Conservation (phyloP, 106 monocot genomes). For the Dioscorea zingiberensis region DNA sequence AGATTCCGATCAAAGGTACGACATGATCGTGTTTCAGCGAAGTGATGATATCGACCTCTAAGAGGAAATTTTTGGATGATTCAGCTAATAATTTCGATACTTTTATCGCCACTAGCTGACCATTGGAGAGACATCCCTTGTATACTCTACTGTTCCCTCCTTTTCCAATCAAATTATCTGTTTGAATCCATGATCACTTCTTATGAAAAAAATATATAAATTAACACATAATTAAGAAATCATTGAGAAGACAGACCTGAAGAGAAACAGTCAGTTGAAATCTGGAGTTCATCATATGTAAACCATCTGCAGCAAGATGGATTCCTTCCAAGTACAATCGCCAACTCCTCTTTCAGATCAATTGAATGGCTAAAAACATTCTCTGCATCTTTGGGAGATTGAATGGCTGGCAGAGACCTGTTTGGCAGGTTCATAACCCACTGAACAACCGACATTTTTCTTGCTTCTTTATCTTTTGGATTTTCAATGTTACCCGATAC, state of each 20-base stretch:
- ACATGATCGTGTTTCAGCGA: constrained; percentile 50
- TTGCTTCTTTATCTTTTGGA: constrained; percentile 12
- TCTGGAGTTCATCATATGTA: constrained; percentile 46
- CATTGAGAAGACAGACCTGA: constrained; percentile 29
- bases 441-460: constrained; percentile 86
- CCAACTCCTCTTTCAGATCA: constrained; percentile 35
- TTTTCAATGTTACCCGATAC: constrained; percentile 11
- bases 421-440: constrained; percentile 89
- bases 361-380: not conserved
- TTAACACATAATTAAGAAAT: not conserved
- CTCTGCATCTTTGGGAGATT: not conserved
- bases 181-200: not conserved
- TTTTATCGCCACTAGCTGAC: constrained; percentile 64
- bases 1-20: constrained; percentile 62
- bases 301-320: constrained; percentile 62
- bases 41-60: constrained; percentile 74
- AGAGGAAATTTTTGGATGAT: constrained; percentile 46
- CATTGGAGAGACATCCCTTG: constrained; percentile 59
- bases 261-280: constrained; percentile 54
- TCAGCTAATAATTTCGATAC: constrained; percentile 45
- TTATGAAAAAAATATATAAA: not conserved
- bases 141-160: constrained; percentile 80
- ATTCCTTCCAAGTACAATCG: constrained; percentile 30
- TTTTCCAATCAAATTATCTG: constrained; percentile 92
- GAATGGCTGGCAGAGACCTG: constrained; percentile 25